These are phyloP conservation scores for Backusella macrospora DNA, from an alignment of 192 early-diverging fungal species.

Conservation along the genomic window DNA sequence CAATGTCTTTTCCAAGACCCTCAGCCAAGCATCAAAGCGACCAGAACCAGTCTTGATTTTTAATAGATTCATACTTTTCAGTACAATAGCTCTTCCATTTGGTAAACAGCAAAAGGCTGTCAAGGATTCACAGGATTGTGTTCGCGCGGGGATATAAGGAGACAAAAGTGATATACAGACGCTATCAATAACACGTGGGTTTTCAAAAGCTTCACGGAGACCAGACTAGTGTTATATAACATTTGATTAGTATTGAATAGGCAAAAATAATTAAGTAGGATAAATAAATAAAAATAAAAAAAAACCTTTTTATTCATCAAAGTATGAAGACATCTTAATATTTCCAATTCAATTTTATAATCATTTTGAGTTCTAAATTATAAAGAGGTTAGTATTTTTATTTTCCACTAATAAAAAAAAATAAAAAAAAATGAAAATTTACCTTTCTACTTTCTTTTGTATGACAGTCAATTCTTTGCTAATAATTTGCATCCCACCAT, in stretches of 20 bases:
- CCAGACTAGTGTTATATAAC: constrained; percentile 53
- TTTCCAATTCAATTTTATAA: constrained; percentile 74
- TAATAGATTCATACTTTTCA: constrained; percentile 72
- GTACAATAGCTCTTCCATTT: constrained; percentile 65
- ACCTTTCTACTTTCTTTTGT: constrained; percentile 55
- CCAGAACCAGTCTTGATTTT: constrained; percentile 50
- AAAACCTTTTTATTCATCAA: constrained; percentile 70
- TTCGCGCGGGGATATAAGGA: constrained; percentile 66
- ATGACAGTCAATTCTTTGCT: constrained; percentile 65
- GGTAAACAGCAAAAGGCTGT: constrained; percentile 74
- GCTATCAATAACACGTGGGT: constrained; percentile 64
- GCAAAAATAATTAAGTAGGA: too few species aligned
- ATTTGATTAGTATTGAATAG: constrained; percentile 1
- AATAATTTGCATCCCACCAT: constrained; percentile 68
- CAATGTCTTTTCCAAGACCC: constrained; percentile 66
- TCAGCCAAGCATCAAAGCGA: constrained; percentile 67
- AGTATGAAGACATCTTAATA: constrained; percentile 75
- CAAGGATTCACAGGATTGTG: constrained; percentile 69
- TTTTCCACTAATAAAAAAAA: neutral
- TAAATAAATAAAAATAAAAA: too few species aligned
- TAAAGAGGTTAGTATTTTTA: neutral
- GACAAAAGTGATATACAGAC: constrained; percentile 74
- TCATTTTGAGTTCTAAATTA: constrained; percentile 50
- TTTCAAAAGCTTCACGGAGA: constrained; percentile 68
- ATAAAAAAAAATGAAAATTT: neutral